A percentile compares a stretch with the other conserved stretches of the same genome.
These are phyloP conservation scores for Trypanosoma boissoni DNA, from an alignment of 208 protist genomes.

Conservation along the genomic window DNA sequence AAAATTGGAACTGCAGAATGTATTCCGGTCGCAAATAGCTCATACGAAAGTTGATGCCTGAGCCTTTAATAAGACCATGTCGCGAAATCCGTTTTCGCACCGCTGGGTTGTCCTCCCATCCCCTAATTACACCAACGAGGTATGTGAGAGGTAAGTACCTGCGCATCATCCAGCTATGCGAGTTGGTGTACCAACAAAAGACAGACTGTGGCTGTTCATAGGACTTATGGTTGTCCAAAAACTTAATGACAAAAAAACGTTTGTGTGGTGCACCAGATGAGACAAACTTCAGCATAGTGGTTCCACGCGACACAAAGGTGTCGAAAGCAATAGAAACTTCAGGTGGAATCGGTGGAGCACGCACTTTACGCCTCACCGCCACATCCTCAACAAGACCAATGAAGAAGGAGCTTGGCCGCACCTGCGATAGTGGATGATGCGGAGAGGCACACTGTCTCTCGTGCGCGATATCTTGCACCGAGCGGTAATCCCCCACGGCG, in stretches of 20 bases:
- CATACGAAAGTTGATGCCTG: slow-evolving; percentile 9
- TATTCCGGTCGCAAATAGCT: slow-evolving; percentile 46
- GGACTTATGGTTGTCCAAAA: slow-evolving; percentile 37
- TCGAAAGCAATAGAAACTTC: slow-evolving; percentile 76
- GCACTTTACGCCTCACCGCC: slow-evolving; percentile 34
- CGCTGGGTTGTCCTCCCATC: slow-evolving; percentile 40
- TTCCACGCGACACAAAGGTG: slow-evolving; percentile 49
- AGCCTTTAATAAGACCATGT: slow-evolving; percentile 37
- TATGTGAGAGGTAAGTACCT: slow-evolving; percentile 56
- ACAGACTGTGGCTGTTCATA: slow-evolving; percentile 29
- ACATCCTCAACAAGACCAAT: slow-evolving; percentile 40
- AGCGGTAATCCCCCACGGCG: background rate
- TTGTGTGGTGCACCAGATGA: slow-evolving; percentile 40
- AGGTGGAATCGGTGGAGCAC: slow-evolving; percentile 32
- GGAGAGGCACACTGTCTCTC: background rate
- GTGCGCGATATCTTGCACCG: background rate
- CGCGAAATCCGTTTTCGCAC: slow-evolving; percentile 39
- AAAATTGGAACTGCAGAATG: slow-evolving; percentile 61
- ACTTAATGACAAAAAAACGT: slow-evolving; percentile 63
- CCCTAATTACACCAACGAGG: slow-evolving; percentile 40
- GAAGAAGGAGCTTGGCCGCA: slow-evolving; percentile 41
- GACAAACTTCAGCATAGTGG: slow-evolving; percentile 56
- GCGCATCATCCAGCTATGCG: slow-evolving; percentile 43
- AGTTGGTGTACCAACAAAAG: slow-evolving; percentile 41
- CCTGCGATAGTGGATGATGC: background rate